phyloP scores from a whole-genome alignment of 805 yeast species.

The Pichia kluyveri region DNA sequence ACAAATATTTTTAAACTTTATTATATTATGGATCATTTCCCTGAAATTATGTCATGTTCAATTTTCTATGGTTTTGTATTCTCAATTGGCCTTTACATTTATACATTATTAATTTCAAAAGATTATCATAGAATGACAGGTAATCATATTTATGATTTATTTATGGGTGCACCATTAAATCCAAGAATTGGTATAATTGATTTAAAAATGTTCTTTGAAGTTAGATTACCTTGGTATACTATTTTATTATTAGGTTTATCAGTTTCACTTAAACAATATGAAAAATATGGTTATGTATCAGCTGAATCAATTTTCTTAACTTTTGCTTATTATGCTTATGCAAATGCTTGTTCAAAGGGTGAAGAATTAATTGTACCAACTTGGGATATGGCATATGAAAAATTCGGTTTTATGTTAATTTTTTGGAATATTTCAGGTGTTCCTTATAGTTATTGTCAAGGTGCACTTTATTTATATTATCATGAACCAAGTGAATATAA shows the following conservation, averaged over 20 bases:
- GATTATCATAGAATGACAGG: constrained; percentile 92
- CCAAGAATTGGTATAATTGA: constrained; percentile 92
- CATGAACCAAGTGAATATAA: constrained; percentile 79
- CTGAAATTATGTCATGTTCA: constrained; percentile 88
- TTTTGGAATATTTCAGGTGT: constrained; percentile 99
- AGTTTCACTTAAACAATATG: constrained; percentile 70
- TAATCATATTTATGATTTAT: constrained; percentile 78
- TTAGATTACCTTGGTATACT: constrained; percentile 94
- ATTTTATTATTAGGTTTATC: constrained; percentile 70
- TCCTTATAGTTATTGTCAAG: constrained; percentile 95
- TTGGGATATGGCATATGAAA: constrained; percentile 99
- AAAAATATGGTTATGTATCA: constrained; percentile 67
- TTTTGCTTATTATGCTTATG: constrained; percentile 88
- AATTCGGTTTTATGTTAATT: constrained; percentile 97
- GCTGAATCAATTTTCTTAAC: constrained; percentile 67
- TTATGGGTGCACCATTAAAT: constrained; percentile 96
- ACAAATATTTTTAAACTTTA: constrained; percentile 67
- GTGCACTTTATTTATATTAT: constrained; percentile 73
- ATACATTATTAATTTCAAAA: constrained; percentile 53
- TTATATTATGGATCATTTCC: constrained; percentile 72
- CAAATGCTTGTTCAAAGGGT: constrained; percentile 95
- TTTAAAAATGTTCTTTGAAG: constrained; percentile 95
- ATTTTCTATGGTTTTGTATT: constrained; percentile 68
- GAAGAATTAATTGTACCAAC: constrained; percentile 96
- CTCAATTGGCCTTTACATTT: constrained; percentile 61